Evolutionary conservation across 768 basidiomycete genomes (phyloP).

Genomic region (Asterophora parasitica): DNA sequence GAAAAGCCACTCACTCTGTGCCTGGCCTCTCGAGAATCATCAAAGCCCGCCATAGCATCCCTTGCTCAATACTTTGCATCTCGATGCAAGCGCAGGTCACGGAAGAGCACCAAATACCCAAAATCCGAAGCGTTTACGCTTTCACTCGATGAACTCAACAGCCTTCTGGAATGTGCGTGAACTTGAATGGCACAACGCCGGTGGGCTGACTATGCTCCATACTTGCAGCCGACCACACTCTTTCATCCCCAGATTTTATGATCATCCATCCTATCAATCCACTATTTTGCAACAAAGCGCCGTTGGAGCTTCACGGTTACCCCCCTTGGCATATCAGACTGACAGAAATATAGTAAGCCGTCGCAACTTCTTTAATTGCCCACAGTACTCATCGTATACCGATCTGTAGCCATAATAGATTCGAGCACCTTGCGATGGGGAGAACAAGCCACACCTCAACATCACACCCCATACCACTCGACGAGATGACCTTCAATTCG

Average conservation of each 20-base stretch:
- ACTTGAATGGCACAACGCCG: not conserved
- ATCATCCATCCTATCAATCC: constrained; percentile 59
- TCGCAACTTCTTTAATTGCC: not conserved
- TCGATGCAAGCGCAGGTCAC: constrained; percentile 20
- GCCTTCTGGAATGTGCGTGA: constrained; percentile 54
- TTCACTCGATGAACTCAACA: constrained; percentile 41
- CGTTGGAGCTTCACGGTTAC: constrained; percentile 68
- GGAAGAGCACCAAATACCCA: constrained; percentile 15
- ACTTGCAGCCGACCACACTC: constrained; percentile 32
- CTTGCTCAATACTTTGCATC: constrained; percentile 43
- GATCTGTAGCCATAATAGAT: constrained; percentile 26
- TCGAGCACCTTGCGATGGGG: not conserved
- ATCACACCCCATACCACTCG: constrained; percentile 26
- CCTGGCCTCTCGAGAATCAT: constrained; percentile 53
- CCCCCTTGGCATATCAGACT: constrained; percentile 85
- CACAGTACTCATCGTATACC: not conserved
- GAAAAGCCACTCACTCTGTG: constrained; percentile 40
- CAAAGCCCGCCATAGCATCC: constrained; percentile 63
- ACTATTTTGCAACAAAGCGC: constrained; percentile 29
- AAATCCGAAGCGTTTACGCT: constrained; percentile 27
- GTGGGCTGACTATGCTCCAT: not conserved
- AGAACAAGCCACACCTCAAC: not conserved
- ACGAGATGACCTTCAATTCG: constrained; percentile 56
- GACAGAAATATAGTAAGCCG: constrained; percentile 71
- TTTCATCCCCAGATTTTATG: constrained; percentile 72